Base-by-base conservation (phyloP, 2,329 filamentous ascomycete species). In the Colletotrichum eleusines region DNA sequence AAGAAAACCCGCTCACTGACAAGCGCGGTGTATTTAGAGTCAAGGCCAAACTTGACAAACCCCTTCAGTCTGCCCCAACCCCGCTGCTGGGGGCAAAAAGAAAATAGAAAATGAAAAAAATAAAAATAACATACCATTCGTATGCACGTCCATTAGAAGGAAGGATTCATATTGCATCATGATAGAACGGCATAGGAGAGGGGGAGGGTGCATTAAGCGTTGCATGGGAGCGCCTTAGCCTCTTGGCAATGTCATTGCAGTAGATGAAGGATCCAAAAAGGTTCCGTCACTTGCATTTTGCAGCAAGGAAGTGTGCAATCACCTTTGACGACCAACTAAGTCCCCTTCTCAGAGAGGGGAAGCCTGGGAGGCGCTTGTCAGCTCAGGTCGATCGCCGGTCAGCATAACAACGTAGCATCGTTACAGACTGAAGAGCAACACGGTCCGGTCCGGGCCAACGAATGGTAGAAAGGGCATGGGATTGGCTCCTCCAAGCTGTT, bases 181-280 rank as follows among this genome's bases (percentile, higher is more conserved):
- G 44, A 14, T n/a, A 31, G n/a, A 33, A 48, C 31, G 28, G 42
- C 59, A 28, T 18, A 40, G 44, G 59, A 31, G 59, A 44, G 59
- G 44, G 59, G 31, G 59, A 44, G 59, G 59, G n/a, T 51, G 59
- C 44, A 38, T 40, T 44, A 44, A n/a, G 40, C 59, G 59, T 62
- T 50, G 44, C 44, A 62, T 18, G 9, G 44, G 11, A 18, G 16
- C 11, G n/a, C 3, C 44, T 26, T 62, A 40, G 44, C 28, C 31
- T 7, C n/a, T 44, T 62, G 42, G 59, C 40, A 33, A 40, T 20
- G 1, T n/a, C 28, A 8, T 48, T 48, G 28, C 28, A 31, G 9
- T 23, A 8, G 42, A n/a, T 48, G n/a, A n/a, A n/a, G n/a, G n/a
- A 12, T 9, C 6, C 18, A 33, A 35, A 5, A n/a, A 11, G 28